phyloP scores from a whole-genome alignment of 192 early-diverging fungal species.

The Phlyctochytrium arcticum region DNA sequence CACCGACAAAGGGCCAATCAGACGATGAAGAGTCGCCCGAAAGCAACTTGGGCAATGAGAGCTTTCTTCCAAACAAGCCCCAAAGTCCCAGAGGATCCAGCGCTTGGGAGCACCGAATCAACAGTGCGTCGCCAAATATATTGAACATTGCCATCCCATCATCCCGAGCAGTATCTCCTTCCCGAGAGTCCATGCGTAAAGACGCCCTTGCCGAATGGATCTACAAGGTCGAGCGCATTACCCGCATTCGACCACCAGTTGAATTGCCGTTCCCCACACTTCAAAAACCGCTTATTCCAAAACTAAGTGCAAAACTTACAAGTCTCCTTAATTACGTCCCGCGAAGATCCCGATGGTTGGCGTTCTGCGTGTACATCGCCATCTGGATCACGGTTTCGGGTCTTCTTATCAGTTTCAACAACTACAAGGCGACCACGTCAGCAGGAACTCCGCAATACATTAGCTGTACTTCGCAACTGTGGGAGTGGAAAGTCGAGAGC shows the following conservation, averaged over 20 bases:
- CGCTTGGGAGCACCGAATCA: too few relatives aligned
- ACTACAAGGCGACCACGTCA: slow-evolving; percentile 6
- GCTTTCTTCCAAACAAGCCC: too few relatives aligned
- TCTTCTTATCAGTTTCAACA: slow-evolving; percentile 19
- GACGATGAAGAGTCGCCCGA: too few relatives aligned
- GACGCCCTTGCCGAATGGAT: too few relatives aligned
- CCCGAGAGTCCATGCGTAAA: too few relatives aligned
- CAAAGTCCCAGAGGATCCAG: too few relatives aligned
- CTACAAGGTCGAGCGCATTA: too few relatives aligned
- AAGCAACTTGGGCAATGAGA: too few relatives aligned
- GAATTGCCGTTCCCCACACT: not conserved
- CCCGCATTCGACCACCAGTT: not conserved
- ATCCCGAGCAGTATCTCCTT: too few relatives aligned
- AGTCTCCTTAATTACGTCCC: not conserved
- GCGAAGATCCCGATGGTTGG: not conserved
- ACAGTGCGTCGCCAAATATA: too few relatives aligned
- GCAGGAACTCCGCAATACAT: slow-evolving; percentile 3
- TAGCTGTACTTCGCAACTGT: slow-evolving; percentile 18
- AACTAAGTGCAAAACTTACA: not conserved
- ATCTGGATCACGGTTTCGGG: slow-evolving; percentile 9
- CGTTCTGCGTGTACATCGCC: slow-evolving; percentile 9
- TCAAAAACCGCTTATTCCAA: not conserved
- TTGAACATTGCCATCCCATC: too few relatives aligned
- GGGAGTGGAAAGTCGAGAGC: not conserved
- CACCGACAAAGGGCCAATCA: too few relatives aligned